Base-by-base conservation (phyloP, 2,329 filamentous ascomycete species). In the Trichoderma harzianum region DNA sequence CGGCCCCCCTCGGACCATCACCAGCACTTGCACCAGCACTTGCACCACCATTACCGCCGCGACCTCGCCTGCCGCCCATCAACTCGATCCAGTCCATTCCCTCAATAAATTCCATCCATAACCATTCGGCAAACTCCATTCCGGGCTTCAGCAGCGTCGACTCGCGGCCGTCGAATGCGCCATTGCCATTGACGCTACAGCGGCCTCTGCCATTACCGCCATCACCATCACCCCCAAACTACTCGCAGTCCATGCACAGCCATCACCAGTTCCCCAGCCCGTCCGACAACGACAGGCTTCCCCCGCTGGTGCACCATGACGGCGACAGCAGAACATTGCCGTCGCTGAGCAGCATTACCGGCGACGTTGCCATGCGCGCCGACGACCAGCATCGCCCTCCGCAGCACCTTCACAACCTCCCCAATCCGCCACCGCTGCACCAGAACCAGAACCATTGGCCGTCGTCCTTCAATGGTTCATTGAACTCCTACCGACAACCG, bases 401-500 rank as follows among this genome's bases (percentile, higher is more conserved):
- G 18, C 69, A 60, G 16, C 57, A 60, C 21, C 28, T 60, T 4
- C 57, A 60, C 57, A 24, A 6, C 16, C 57, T 58, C 28, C 28
- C 55, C 26, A 58, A 30, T n/a, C 72, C 75, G 73, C 11, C 66
- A 73, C 78, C 36, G 72, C 39, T 21, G 43, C 43, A 51, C 43
- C 43, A 51, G 43, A 79, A 51, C 72, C 78, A 68, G 24, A 66
- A 66, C 47, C 81, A 82, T 72, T 88, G 86, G 86, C 84, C 85
- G 36, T 30, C 71, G n/a, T 43, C 71, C 51, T 70, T 70, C 47
- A 70, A 70, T 72, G 70, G 36, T 11, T 57, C 66, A 0, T 78
- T 87, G 24, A 84, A 85, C 11, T 80, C 83, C 8, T 88, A 86
- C 64, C 77, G 80, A 72, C 74, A 77, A 12, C 72, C 77, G 6